Evolutionary conservation across 345 rosid species (phyloP).

Genomic region (Triadica sebifera): DNA sequence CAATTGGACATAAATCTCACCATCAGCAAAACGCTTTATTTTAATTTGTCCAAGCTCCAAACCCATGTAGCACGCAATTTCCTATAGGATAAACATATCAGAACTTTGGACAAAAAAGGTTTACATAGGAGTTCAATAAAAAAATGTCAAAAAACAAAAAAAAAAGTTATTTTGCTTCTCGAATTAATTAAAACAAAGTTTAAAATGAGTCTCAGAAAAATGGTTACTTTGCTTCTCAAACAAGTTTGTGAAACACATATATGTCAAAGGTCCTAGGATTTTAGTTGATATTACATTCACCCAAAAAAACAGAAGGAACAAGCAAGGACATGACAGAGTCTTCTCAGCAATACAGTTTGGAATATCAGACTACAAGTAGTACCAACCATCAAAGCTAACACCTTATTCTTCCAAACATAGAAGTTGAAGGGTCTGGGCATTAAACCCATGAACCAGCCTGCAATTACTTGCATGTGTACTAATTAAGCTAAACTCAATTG

Average conservation of each 20-base stretch:
- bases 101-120: background rate
- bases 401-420: background rate
- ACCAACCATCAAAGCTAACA: background rate
- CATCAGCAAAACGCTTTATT: slow-evolving; percentile 93
- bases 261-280: background rate
- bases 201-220: background rate
- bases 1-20: slow-evolving; percentile 92
- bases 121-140: background rate
- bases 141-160: background rate
- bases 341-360: too few species aligned
- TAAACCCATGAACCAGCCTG: background rate
- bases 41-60: slow-evolving; percentile 86
- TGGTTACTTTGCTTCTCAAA: background rate
- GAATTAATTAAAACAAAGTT: background rate
- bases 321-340: too few species aligned
- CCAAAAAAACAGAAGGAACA: too few species aligned
- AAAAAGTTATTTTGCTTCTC: background rate
- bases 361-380: too few species aligned
- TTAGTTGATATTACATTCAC: background rate
- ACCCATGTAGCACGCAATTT: slow-evolving; percentile 93
- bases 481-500: background rate
- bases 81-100: slow-evolving; percentile 36
- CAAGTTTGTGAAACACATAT: background rate
- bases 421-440: background rate
- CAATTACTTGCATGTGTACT: background rate